Evolutionary conservation across 345 rosid species (phyloP).

Genomic region (Sisymbrium irio): DNA sequence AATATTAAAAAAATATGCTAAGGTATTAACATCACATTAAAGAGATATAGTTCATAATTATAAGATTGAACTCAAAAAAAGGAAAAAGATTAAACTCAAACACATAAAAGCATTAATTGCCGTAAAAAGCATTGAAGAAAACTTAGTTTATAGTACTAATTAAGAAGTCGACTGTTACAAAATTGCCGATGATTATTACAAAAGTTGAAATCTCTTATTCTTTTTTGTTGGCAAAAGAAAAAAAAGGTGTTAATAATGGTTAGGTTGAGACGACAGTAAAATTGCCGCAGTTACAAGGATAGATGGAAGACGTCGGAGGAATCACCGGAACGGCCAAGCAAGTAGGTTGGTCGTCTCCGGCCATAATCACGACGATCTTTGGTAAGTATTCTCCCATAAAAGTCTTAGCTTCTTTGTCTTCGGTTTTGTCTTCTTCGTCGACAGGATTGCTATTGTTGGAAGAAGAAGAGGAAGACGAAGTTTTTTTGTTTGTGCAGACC

Average conservation of each 20-base stretch:
- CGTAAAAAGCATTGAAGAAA: background rate
- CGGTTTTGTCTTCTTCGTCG: background rate
- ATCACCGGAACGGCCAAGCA: constrained; percentile 47
- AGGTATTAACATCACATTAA: background rate
- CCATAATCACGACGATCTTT: constrained; percentile 53
- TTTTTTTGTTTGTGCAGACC: constrained; percentile 35
- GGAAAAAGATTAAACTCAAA: background rate
- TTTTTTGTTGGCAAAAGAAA: background rate
- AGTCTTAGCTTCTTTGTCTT: constrained; percentile 1
- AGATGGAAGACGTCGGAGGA: constrained; percentile 12
- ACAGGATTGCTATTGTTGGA: background rate
- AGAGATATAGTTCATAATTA: background rate
- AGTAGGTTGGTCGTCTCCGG: constrained; percentile 52
- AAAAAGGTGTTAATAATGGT: background rate
- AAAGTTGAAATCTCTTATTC: background rate
- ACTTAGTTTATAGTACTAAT: background rate
- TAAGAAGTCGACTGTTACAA: constrained; percentile 5
- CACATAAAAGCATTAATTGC: background rate
- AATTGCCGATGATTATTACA: constrained; percentile 16
- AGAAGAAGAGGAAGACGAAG: constrained; percentile 3
- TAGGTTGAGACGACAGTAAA: constrained; percentile 9
- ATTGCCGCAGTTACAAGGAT: constrained; percentile 25
- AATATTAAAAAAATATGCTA: background rate
- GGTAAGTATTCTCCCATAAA: constrained; percentile 32
- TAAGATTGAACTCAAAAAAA: background rate